Conservation (phyloP, 2,329 filamentous ascomycete genomes). For the Colletotrichum lini region DNA sequence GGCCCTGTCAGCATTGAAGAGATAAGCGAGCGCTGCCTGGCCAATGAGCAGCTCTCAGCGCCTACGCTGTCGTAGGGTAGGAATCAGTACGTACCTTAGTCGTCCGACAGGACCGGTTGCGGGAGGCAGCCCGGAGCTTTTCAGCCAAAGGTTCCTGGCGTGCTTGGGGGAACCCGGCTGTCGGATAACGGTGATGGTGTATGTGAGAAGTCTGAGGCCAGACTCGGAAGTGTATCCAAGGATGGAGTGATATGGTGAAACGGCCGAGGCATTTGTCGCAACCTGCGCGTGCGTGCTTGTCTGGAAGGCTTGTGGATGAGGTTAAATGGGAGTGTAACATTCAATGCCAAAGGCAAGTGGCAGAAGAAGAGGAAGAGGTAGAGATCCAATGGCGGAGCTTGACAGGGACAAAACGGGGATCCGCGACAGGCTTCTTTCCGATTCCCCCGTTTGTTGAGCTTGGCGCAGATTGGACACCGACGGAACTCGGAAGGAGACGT, state of each 20-base stretch:
- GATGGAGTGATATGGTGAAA: constrained; percentile 29
- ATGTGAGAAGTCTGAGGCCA: neutral
- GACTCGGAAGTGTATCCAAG: constrained; percentile 13
- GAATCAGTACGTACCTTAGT: neutral
- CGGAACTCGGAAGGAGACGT: constrained; percentile 18
- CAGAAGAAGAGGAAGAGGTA: neutral
- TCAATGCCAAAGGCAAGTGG: too few relatives aligned
- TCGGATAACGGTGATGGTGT: neutral
- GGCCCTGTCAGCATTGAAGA: too few relatives aligned
- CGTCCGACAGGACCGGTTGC: neutral
- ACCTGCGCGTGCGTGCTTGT: constrained; percentile 4
- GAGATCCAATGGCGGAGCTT: constrained; percentile 22
- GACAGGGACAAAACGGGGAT: constrained; percentile 26
- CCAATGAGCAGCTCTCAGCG: constrained; percentile 1
- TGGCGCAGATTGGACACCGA: constrained; percentile 25
- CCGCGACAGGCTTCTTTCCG: constrained; percentile 21
- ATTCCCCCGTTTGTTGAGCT: constrained; percentile 26
- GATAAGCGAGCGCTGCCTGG: constrained; percentile 4
- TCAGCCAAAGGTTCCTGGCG: constrained; percentile 8
- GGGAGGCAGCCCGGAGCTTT: constrained; percentile 6
- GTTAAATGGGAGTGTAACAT: constrained; percentile 16
- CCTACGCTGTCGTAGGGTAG: neutral
- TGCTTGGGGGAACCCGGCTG: constrained; percentile 18
- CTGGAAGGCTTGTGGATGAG: neutral
- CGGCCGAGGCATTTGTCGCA: constrained; percentile 32